phyloP scores from a whole-genome alignment of 306 rosid genomes.

The Inga oerstediana region DNA sequence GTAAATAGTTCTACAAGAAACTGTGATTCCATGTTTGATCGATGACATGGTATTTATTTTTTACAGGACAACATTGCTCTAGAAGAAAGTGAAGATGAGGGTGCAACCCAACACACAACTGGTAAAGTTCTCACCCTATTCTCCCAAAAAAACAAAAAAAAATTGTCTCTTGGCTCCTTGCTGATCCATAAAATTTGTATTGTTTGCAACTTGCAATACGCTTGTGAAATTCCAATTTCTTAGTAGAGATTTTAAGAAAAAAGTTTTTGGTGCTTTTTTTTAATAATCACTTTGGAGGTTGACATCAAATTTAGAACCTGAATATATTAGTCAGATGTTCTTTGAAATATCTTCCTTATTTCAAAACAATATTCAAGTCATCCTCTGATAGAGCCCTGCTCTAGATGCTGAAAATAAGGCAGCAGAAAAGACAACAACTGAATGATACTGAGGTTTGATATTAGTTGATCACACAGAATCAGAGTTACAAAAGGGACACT shows the following conservation, averaged over 20 bases:
- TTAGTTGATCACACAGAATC: no score
- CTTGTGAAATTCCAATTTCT: background rate
- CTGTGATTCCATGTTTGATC: slow-evolving; percentile 22
- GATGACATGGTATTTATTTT: slow-evolving; percentile 14
- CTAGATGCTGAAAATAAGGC: no score
- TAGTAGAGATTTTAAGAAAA: background rate
- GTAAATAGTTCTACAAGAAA: slow-evolving; percentile 14
- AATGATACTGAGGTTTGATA: no score
- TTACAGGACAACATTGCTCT: slow-evolving; percentile 79
- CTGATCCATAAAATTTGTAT: background rate
- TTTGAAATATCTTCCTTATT: no score
- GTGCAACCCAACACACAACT: slow-evolving; percentile 39
- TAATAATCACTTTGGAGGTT: background rate
- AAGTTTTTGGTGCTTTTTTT: background rate
- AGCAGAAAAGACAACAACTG: no score
- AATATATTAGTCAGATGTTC: no score
- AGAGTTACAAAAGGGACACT: no score
- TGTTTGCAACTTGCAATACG: background rate
- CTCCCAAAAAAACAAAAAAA: no score
- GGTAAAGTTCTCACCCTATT: slow-evolving; percentile 40
- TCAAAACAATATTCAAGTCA: no score
- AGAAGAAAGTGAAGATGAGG: slow-evolving; percentile 84
- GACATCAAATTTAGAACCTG: no score
- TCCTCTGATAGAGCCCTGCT: no score
- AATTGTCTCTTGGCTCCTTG: no score